Base-by-base conservation (phyloP, 495 filamentous ascomycete species). In the Penicillium chermesinum region DNA sequence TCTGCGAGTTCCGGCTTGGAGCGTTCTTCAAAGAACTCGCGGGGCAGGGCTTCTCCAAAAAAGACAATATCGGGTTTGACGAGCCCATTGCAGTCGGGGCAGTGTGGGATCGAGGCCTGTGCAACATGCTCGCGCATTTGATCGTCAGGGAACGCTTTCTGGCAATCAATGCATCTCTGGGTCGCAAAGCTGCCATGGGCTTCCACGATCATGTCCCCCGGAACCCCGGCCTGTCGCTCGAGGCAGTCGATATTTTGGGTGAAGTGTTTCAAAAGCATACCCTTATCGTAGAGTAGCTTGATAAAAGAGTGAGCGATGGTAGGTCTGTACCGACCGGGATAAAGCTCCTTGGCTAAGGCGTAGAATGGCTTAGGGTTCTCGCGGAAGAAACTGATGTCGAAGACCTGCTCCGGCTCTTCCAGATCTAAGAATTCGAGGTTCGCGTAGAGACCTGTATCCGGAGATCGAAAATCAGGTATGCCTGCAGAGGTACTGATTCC, bases 41-140 rank as follows among this genome's bases (percentile, higher is more conserved):
- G 62, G 0, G 93, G 94, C 20, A 98, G 69, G 18, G 80, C 72
- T 67, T 98, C 93, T 38, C 91, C 93, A 57, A 97, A 98, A 69
- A 98, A 98, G 2, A 95, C 89, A 67, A 98, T 97, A 57, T 96
- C 91, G 2, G 93, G 93, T 67, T 98, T 97, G 40, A 97, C 89
- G 5, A 95, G 64, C 0, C 91, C 91, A 16, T 79, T 72, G 61
- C 94, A 98, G 20, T 74, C 55, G 16, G 61, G 41, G 59, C 93
- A 96, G 49, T 72, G 66, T 8, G 93, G 88, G 1, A 94, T 83
- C 20, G 81, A 62, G 19, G 77, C 80, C 21, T 69, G 63, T 5
- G 68, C 57, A 9, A 98, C 80, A 44, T 77, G 72, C 44, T 79
- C 66, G 49, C 79, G 75, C 87, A 98, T 95, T 41, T 76, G 49